Evolutionary conservation across 2,329 filamentous ascomycete genomes (phyloP).

Genomic region (Colletotrichum sp.): DNA sequence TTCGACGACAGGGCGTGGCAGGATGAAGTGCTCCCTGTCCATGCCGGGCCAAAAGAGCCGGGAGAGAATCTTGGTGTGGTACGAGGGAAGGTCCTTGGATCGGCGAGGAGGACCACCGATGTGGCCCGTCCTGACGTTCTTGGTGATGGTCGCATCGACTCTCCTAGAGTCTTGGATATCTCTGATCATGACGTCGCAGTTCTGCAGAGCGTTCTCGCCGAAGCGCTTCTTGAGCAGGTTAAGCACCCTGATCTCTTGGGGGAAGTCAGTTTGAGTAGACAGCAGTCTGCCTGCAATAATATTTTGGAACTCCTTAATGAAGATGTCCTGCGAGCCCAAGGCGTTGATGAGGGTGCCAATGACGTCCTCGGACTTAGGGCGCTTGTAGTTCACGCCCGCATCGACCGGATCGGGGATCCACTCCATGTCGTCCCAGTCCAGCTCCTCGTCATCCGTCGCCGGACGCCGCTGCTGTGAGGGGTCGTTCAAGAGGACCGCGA

Average conservation of each 20-base stretch:
- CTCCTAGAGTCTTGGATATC: slow-evolving; percentile 85
- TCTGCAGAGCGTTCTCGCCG: slow-evolving; percentile 84
- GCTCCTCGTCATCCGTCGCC: slow-evolving; percentile 67
- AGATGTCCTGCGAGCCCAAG: slow-evolving; percentile 83
- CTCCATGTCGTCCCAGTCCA: slow-evolving; percentile 90
- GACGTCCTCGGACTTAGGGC: slow-evolving; percentile 87
- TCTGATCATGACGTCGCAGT: slow-evolving; percentile 96
- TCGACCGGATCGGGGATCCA: slow-evolving; percentile 95
- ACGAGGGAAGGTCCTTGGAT: slow-evolving; percentile 39
- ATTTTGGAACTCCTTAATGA: slow-evolving; percentile 91
- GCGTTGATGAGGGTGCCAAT: slow-evolving; percentile 89
- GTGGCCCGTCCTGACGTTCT: slow-evolving; percentile 29
- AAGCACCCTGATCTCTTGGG: slow-evolving; percentile 82
- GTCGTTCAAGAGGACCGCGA: slow-evolving; percentile 70
- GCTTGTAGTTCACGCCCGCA: slow-evolving; percentile 89
- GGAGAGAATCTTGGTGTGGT: slow-evolving; percentile 86
- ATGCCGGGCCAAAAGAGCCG: slow-evolving; percentile 92
- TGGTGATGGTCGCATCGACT: slow-evolving; percentile 72
- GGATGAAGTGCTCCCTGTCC: slow-evolving; percentile 69
- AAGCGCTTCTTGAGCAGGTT: slow-evolving; percentile 88
- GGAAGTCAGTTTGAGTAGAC: slow-evolving; percentile 70
- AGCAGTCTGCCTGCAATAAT: slow-evolving; percentile 86
- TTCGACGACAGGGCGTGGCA: slow-evolving; percentile 63
- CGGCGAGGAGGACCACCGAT: slow-evolving; percentile 23
- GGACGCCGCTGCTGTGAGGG: slow-evolving; percentile 58